Percentiles rank a stretch among this genome's conserved stretches.
Conservation (phyloP, 768 basidiomycete genomes). For the Asterophora lycoperdoides region DNA sequence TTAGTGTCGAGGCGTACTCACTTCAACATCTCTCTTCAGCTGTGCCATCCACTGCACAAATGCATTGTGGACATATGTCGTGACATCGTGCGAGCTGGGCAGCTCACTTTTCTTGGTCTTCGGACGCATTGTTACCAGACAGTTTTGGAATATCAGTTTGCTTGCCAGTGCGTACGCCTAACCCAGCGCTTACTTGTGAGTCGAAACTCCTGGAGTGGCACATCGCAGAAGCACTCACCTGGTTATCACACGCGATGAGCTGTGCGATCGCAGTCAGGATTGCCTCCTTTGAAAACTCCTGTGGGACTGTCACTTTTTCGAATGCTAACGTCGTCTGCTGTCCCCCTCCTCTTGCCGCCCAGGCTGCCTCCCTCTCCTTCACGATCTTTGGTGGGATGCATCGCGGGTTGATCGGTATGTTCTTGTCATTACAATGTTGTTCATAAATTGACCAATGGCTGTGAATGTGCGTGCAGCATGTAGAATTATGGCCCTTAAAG, state of each 20-base stretch:
- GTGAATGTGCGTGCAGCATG: background rate
- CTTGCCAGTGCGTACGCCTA: conserved; percentile 8
- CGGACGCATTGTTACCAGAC: conserved; percentile 10
- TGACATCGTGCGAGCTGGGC: conserved; percentile 13
- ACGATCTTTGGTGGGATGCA: conserved; percentile 1
- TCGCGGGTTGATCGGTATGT: background rate
- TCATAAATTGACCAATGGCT: background rate
- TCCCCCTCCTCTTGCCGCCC: background rate
- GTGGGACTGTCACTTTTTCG: background rate
- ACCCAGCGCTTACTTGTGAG: too few relatives aligned
- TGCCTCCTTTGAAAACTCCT: conserved; percentile 8
- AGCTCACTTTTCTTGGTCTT: conserved; percentile 4
- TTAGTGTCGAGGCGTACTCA: too few relatives aligned
- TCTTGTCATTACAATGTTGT: background rate
- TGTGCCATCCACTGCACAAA: conserved; percentile 8
- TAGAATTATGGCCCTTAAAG: conserved; percentile 1
- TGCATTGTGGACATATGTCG: conserved; percentile 15
- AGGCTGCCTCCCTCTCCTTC: background rate
- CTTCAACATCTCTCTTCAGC: conserved; percentile 10
- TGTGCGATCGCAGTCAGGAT: conserved; percentile 4
- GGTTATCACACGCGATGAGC: conserved; percentile 15
- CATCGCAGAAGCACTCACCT: conserved; percentile 1
- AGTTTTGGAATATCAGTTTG: conserved; percentile 10
- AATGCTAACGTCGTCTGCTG: background rate
- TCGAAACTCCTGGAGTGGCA: too few relatives aligned